Evolutionary conservation across 2,329 filamentous ascomycete genomes (phyloP).

Genomic region (Phialophora verrucosa): DNA sequence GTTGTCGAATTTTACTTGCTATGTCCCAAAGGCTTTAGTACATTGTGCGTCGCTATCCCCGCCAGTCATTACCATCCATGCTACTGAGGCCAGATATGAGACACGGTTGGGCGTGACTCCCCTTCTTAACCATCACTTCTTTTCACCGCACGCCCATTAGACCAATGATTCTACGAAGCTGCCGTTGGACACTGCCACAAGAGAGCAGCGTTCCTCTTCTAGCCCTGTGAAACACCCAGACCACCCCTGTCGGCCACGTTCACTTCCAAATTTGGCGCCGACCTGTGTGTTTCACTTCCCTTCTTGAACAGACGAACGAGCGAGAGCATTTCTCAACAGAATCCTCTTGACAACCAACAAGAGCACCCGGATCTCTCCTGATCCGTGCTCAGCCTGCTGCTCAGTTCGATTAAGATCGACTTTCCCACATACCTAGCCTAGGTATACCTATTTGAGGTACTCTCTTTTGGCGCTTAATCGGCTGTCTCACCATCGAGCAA

Average conservation of each 20-base stretch:
- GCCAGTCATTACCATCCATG: conserved; percentile 29
- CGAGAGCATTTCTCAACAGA: conserved; percentile 15
- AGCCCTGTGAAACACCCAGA: conserved; percentile 31
- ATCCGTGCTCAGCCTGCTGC: conserved; percentile 35
- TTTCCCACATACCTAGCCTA: conserved; percentile 17
- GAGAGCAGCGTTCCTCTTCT: conserved; percentile 26
- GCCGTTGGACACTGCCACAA: conserved; percentile 23
- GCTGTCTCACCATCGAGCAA: conserved; percentile 23
- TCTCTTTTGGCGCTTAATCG: conserved; percentile 21
- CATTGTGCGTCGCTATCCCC: conserved; percentile 30
- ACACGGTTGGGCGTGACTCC: conserved; percentile 29
- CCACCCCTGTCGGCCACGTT: conserved; percentile 29
- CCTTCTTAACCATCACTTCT: conserved; percentile 24
- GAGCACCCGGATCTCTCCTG: conserved; percentile 30
- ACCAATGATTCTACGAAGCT: conserved; percentile 27
- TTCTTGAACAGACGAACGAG: conserved; percentile 25
- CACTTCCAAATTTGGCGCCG: conserved; percentile 36
- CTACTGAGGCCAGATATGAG: conserved; percentile 31
- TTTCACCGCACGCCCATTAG: conserved; percentile 13
- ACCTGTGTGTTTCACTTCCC: conserved; percentile 34
- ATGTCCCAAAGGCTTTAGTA: conserved; percentile 31
- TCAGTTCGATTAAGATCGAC: conserved; percentile 20
- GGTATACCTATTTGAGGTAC: conserved; percentile 36
- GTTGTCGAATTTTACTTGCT: conserved; percentile 34
- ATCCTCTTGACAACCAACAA: conserved; percentile 23